Base-by-base conservation (phyloP, 805 yeast genomes). In the Hyphopichia homilentoma region DNA sequence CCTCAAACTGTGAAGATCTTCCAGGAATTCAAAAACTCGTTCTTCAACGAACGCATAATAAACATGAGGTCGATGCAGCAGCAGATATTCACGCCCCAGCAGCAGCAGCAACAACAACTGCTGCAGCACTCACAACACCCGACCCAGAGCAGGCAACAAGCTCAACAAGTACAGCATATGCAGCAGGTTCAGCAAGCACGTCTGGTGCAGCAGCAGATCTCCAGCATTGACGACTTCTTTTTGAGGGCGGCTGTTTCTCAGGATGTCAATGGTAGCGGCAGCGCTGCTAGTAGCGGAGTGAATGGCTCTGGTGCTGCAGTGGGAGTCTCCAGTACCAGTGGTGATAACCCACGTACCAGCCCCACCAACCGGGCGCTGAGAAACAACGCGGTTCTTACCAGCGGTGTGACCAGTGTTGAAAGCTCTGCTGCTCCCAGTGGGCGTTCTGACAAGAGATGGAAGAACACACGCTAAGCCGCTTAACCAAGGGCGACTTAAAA, bases 1-100 rank as follows among this genome's bases (percentile, higher is more conserved):
- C 73, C 73, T 4, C 69, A 65, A 39, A 64, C 71, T 11, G 45
- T 60, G 26, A 63, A 65, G 44, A 48, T 61, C 8, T 67, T 65
- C 44, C 70, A 64, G 38, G 69, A 66, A 36, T 65, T 67, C 45
- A 66, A 66, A 43, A 52, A 46, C 29, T 54, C 70, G 14, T 66
- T 67, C 35, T 51, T 55, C 32, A 63, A 63, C 33, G 73, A 67
- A 44, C 39, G 70, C 35, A 59, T 65, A 22, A 54, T 60, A n/a
- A 59, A 54, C 33, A 38, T 50, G 29, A 35, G 55, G 23, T 44
- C 54, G 5, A 36, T 44, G 19, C 50, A 43, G 25, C 51, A 45
- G 27, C 50, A 35, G 15, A 20, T 20, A 11, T 20, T 18, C 19
- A 30, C 40, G 35, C 11, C 30, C 18, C 27, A 36, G 16, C 46